Base-by-base conservation (phyloP, 331 rosid genomes). In the Dryas integrifolia region DNA sequence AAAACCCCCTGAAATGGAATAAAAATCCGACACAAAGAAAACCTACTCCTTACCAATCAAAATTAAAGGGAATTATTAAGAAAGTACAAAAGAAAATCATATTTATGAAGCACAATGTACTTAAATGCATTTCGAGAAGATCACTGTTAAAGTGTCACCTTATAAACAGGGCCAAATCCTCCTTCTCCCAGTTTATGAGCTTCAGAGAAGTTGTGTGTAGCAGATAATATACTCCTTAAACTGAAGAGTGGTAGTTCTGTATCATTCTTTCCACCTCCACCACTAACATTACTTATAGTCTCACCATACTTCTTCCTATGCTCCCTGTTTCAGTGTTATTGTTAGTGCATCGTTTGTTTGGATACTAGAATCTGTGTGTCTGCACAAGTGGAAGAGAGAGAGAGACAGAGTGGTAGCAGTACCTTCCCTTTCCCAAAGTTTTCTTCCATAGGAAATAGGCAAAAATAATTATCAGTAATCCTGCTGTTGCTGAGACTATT, bases 111-210 rank as follows among this genome's bases (percentile, higher is more conserved):
- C 35, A 26, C 35, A 26, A 26, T 26, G 35, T 2, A 26, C 35
- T 26, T 26, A 26, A 26, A 1, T 26, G 35, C 35, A 9, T 11
- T 39, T 12, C 3, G 13, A 30, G 18, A 49, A 5, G 49, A 40
- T 8, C 1, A 69, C 18, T 16, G 38, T 26, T 12, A 1, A 76
- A 12, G 38, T 38, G 6, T 16, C n/a, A 78, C 78, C 77, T 72
- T 78, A 64, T 78, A 78, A 58, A 78, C 82, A 60, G 78, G 66
- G 13, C 78, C 82, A 43, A 72, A 78, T 65, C 82, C 82, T 47
- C 82, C 78, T 43, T 62, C 69, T 66, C 82, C 82, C 5, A 78
- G 35, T 7, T 72, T 72, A 47, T 78, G 65, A 47, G 58, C 39
- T 72, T 78, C 69, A 2, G 82, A 78, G 74, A 78, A 78, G 64